Base-by-base conservation (phyloP, 1,284 basidiomycete genomes). In the Melampsora larici-populina region DNA sequence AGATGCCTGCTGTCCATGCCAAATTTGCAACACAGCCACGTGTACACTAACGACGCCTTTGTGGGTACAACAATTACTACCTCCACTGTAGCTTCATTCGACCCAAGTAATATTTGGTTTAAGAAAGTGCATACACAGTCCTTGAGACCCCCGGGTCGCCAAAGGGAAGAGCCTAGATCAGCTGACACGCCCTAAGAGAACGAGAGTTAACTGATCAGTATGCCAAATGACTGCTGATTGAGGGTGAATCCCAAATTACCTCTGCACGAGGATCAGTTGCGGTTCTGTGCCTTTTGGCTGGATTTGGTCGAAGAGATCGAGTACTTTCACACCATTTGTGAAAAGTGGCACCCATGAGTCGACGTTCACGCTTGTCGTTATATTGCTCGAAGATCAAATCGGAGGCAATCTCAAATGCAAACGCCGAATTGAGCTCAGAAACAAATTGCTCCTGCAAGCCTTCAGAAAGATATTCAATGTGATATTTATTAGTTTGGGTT, bases 21-120 rank as follows among this genome's bases (percentile, higher is more conserved):
- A 24, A 76, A 76, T 76, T 76, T 76, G 64, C 74, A 76, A 49
- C 74, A 65, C 5, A 76, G 49, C 74, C 74, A 76, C n/a, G 74
- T 24, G 62, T 48, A 55, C 0, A 62, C 66, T 1, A 63, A 6
- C 24, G 66, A 40, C 26, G 66, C 31, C 67, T 62, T 24, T 15
- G 33, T 29, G 33, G 74, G 74, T n/a, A 68, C 40, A 31, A 68
- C 58, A 21, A 76, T 48, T n/a, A 76, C 46, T 15, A 76, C 40
- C 24, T 60, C 48, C 13, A 69, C 46, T 69, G 33, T 49, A 49
- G 65, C 36, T 55, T 55, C 43, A 5, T 24, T n/a, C 36, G 18
- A 46, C 26, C 48, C 40, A 31, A 68, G n/a, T 8, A 63, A 55
- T 46, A 40, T 68, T 24, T 60, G 51, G n/a, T 69, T 60, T 18